phyloP scores from a whole-genome alignment of 2,329 filamentous ascomycete species.

The Knufia petricola region DNA sequence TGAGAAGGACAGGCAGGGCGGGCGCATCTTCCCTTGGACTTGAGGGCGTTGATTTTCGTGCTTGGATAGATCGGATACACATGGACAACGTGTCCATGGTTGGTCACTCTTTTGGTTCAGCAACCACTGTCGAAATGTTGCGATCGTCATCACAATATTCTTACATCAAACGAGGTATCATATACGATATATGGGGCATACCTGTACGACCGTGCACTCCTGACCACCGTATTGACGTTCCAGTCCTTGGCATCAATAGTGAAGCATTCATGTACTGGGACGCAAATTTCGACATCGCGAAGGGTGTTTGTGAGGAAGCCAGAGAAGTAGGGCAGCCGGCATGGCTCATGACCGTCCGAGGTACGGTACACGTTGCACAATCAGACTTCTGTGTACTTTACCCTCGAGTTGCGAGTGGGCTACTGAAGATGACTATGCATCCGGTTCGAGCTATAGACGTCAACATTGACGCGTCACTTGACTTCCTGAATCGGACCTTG shows the following conservation, averaged over 20 bases:
- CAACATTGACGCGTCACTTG: slow-evolving; percentile 53
- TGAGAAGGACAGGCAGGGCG: slow-evolving; percentile 48
- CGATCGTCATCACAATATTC: slow-evolving; percentile 45
- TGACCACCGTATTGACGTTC: slow-evolving; percentile 41
- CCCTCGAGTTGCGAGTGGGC: slow-evolving; percentile 46
- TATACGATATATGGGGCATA: slow-evolving; percentile 56
- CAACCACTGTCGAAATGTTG: slow-evolving; percentile 52
- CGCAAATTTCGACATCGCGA: slow-evolving; percentile 51
- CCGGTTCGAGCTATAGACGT: slow-evolving; percentile 53
- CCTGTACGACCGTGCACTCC: slow-evolving; percentile 27
- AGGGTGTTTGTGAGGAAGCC: slow-evolving; percentile 48
- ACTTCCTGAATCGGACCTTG: slow-evolving; percentile 50
- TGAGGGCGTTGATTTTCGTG: slow-evolving; percentile 45
- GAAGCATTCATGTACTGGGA: slow-evolving; percentile 65
- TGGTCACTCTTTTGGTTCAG: slow-evolving; percentile 59
- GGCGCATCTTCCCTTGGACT: slow-evolving; percentile 52
- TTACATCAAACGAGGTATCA: slow-evolving; percentile 54
- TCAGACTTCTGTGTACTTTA: slow-evolving; percentile 59
- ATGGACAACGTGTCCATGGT: slow-evolving; percentile 50
- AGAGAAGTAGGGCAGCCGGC: slow-evolving; percentile 37
- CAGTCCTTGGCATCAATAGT: slow-evolving; percentile 54
- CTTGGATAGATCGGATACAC: slow-evolving; percentile 49
- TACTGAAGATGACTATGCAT: slow-evolving; percentile 56
- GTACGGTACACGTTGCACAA: slow-evolving; percentile 57
- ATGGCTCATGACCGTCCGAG: slow-evolving; percentile 46